Base-by-base conservation (phyloP, 352 stramenopile genomes). In the Globisporangium splendens region DNA sequence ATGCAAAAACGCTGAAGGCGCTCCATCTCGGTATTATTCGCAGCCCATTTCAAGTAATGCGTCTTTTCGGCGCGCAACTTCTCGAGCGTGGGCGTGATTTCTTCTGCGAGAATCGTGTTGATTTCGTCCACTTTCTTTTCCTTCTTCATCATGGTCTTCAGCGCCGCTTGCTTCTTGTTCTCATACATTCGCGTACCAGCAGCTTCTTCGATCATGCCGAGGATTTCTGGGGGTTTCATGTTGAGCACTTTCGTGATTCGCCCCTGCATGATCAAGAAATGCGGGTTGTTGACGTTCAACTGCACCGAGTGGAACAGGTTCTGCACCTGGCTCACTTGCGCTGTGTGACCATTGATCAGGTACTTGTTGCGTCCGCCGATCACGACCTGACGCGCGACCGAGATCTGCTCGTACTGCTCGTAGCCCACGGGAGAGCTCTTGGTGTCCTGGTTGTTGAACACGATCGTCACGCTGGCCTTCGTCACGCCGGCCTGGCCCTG, bases 231-330 rank as follows among this genome's bases (percentile, higher is more conserved):
- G 5, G 98, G 97, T 71, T 99, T 99, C 98, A 99, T 99, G 73
- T 99, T 99, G 35, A 99, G 83, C 41, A 99, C 97, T 73, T 99
- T 99, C 44, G 96, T 99, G 66, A 99, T 99, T 15, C 96, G 88
- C 13, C 91, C 92, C 66, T 99, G 98, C 97, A 99, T 99, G 82
- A 99, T 99, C 49, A 99, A 83, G 72, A 99, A 99, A 72, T 99
- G 98, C 50, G 98, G 98, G 84, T 99, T 99, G 85, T 99, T 99
- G 54, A 99, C 97, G 81, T 99, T 99, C 39, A 99, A 81, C 77
- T 99, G 98, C 50, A 99, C 98, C 7, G 95, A 99, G 83, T 99
- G 98, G 75, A 99, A 99, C 6, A 99, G 83, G 73, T 99, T 99
- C 65, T 98, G 94, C 54, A 99, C 97, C 69, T 99, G 95, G 42